Evolutionary conservation across 352 stramenopile genomes (phyloP), one percentile per base, ranked within the genome.

Genomic region (Phytophthora ramorum): DNA sequence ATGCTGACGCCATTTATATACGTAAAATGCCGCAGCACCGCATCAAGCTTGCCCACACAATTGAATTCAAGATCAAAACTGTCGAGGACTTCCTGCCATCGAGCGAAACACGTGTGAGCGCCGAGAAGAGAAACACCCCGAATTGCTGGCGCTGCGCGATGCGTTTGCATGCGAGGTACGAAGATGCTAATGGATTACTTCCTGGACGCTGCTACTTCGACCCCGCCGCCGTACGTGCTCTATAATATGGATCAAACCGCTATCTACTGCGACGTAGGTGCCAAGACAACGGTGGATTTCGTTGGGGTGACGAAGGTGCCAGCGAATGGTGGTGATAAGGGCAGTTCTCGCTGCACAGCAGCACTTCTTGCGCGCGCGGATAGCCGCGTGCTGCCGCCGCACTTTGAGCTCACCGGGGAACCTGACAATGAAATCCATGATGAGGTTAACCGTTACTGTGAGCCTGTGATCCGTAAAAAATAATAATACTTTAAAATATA

Each of bases 221-320:
- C 14, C 4, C 24, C 45, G 24, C 20, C 26, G 12, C 22, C 14
- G 3, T 37, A 37, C 14, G 45, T 13, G 12, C 24, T 38, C 4
- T 51, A 37, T 4, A 51, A 51, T 38, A 51, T 51, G 45, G 45
- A 51, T 16, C 45, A 51, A 37, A 51, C 45, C 0, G 12, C 45
- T 20, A 7, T 51, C 0, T 51, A 38, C 45, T 51, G 45, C 9
- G 24, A 51, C 22, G 24, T 51, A 0, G 22, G 22, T 0, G 3
- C 22, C 14, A 32, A 20, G 3, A 22, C 22, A 17, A 22, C 24
- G 26, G 24, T 51, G 10, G 45, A 51, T 3, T 19, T 51, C 24
- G 45, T 51, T n/a, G 45, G 45, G 7, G 45, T 20, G 20, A 32
- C 22, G 1, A 10, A 12, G 0, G 22, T 51, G 3, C 45, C 45